phyloP scores from a whole-genome alignment of 2,329 filamentous ascomycete genomes.

The Ilyonectria destructans region DNA sequence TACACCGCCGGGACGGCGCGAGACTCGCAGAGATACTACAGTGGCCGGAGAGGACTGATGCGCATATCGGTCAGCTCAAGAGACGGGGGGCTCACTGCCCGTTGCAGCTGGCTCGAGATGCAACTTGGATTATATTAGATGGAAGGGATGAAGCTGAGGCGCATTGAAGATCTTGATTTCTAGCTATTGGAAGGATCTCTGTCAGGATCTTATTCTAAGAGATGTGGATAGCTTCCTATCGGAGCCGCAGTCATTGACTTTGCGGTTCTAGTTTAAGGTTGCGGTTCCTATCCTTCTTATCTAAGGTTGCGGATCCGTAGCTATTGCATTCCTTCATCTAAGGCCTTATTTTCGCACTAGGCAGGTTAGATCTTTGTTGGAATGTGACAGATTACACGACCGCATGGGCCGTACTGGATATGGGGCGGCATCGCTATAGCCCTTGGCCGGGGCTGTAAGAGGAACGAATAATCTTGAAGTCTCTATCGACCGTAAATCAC shows the following conservation, averaged over 20 bases:
- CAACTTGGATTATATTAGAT: background rate
- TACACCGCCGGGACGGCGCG: background rate
- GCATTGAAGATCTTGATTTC: background rate
- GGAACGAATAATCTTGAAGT: slow-evolving; percentile 2
- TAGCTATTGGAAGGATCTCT: background rate
- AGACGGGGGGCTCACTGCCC: background rate
- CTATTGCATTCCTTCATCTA: background rate
- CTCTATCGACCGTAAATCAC: background rate
- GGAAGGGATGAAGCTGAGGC: background rate
- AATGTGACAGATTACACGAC: slow-evolving; percentile 2
- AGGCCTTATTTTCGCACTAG: background rate
- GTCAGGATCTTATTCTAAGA: background rate
- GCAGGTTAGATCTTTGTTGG: background rate
- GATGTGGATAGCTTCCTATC: background rate
- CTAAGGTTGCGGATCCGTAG: background rate
- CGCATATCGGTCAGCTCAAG: background rate
- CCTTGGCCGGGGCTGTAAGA: slow-evolving; percentile 5
- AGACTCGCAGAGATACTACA: slow-evolving; percentile 1
- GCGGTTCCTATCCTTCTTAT: background rate
- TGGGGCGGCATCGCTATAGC: background rate
- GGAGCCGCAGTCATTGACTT: slow-evolving; percentile 2
- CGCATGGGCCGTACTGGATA: slow-evolving; percentile 1
- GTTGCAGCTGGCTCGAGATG: slow-evolving; percentile 1
- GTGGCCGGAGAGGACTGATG: slow-evolving; percentile 1
- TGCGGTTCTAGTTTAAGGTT: background rate